A percentile compares a stretch with the other conserved stretches of the same genome.
Evolutionary conservation across 192 early-diverging fungal species (phyloP).

Genomic region (Gryganskiella cystojenkinii): DNA sequence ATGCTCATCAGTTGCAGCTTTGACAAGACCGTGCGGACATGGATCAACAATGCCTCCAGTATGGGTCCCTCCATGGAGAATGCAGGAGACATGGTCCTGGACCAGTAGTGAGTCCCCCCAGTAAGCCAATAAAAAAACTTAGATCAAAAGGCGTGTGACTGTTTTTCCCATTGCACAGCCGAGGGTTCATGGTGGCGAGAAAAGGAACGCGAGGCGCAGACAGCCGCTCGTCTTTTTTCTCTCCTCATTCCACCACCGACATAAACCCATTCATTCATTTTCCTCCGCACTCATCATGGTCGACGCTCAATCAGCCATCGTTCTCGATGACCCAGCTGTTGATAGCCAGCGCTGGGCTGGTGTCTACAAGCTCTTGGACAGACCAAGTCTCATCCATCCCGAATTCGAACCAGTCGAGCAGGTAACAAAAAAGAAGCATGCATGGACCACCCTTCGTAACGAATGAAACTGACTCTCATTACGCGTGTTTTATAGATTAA

Average conservation of each 20-base stretch:
- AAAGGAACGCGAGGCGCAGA: not conserved
- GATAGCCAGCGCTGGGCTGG: constrained; percentile 44
- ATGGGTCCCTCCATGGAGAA: not conserved
- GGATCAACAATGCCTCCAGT: constrained; percentile 29
- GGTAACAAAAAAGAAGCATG: not conserved
- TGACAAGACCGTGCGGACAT: constrained; percentile 68
- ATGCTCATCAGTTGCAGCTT: constrained; percentile 66
- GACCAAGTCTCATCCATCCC: constrained; percentile 40
- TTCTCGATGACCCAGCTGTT: not conserved
- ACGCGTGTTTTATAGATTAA: constrained; percentile 24
- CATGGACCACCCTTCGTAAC: not conserved
- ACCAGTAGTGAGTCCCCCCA: constrained; percentile 1
- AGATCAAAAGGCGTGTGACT: not conserved
- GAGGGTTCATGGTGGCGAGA: too few species aligned
- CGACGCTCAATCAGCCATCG: constrained; percentile 17
- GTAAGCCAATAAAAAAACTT: not conserved
- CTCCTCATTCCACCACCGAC: not conserved
- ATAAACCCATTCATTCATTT: not conserved
- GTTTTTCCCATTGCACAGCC: not conserved
- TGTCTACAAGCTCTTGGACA: constrained; percentile 48
- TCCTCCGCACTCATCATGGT: constrained; percentile 5
- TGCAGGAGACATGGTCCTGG: constrained; percentile 6
- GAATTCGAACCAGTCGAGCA: constrained; percentile 42
- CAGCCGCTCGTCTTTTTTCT: not conserved
- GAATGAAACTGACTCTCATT: not conserved